Evolutionary conservation across 495 filamentous ascomycete genomes (phyloP), one percentile per base, ranked within the genome.

Genomic region (Parachaetomium inaequale): DNA sequence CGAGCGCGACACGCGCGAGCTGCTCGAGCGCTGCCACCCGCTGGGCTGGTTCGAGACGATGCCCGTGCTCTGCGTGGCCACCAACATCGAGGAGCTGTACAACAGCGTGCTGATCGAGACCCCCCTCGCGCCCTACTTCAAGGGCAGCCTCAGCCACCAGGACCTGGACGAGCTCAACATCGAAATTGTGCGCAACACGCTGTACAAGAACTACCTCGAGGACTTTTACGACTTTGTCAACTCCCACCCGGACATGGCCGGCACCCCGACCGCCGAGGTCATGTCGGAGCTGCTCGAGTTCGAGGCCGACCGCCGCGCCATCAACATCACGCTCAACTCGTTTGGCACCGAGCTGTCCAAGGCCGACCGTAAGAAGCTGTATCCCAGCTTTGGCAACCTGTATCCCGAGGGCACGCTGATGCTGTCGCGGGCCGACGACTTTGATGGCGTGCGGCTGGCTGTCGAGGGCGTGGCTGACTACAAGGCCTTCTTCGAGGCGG

Each of bases 131-230:
- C 86, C 91, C 19, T 99, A 96, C 76, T 99, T 99, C 85, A 98
- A 98, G 78, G 87, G 89, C 62, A 94, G 89, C 64, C 80, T 99
- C 40, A 93, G 87, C 74, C 92, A 96, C 72, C 91, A 96, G 72
- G 94, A 99, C 71, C 82, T 99, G 61, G 94, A 99, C 76, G 95
- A 98, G 82, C 80, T 98, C 72, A 99, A 99, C 78, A 99, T 99
- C 70, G 94, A 99, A 79, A 99, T 99, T 70, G 87, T 99, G 50
- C 88, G 95, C 54, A 98, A 99, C 76, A 99, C 95, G 12, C 82
- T 99, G 47, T 99, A 97, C 83, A 98, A 98, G 84, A 96, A 96
- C 79, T 99, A 99, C 75, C 82, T 99, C 26, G 94, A 99, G 73
- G 94, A 98, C 72, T 99, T 98, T 76, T 85, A 96, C 78, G 79